Evolutionary conservation across 495 filamentous ascomycete species (phyloP), one percentile per base, ranked within the genome.

Genomic region (Aspergillus incahuasiensis): DNA sequence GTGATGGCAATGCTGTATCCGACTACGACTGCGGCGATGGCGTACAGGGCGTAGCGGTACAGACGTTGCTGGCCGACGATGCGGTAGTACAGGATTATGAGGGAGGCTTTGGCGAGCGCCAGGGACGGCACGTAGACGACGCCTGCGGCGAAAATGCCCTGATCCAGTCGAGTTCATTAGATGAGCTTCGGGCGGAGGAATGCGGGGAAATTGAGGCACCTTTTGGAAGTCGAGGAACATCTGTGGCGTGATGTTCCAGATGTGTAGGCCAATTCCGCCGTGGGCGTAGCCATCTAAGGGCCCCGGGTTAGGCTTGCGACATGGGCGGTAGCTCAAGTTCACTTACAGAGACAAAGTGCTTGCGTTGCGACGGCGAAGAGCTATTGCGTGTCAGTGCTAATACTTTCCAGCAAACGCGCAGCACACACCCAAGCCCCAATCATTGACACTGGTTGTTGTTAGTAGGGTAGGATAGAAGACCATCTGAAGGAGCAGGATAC

Each of bases 81-180:
- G 58, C 52, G 52, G 52, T 55, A 48, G 48, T 70, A 69, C 9
- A 73, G 68, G 22, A 69, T 69, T 0, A 68, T 52, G 9, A 71
- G 52, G 40, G 48, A 48, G 19, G 65, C 35, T 52, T 74, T 73
- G 38, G 67, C 68, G 18, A 72, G 67, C 3, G 67, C 64, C 11
- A 75, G 69, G 30, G 63, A 65, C n/a, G 68, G 58, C 9, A 63
- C 60, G 39, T 72, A 73, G 24, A 68, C 50, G n/a, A 70, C 54
- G 3, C 64, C 58, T 35, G 60, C 57, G 20, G 60, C 55, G 15
- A 71, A 47, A 19, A 70, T 42, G 13, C 52, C 41, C 69, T 70
- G 28, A n/a, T n/a, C n/a, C n/a, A n/a, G n/a, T n/a, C n/a, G n/a
- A n/a, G n/a, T n/a, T n/a, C n/a, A n/a, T n/a, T n/a, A n/a, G n/a